Evolutionary conservation across 495 filamentous ascomycete species (phyloP), one percentile per base, ranked within the genome.

Genomic region (Hypomontagnella submonticulosa): DNA sequence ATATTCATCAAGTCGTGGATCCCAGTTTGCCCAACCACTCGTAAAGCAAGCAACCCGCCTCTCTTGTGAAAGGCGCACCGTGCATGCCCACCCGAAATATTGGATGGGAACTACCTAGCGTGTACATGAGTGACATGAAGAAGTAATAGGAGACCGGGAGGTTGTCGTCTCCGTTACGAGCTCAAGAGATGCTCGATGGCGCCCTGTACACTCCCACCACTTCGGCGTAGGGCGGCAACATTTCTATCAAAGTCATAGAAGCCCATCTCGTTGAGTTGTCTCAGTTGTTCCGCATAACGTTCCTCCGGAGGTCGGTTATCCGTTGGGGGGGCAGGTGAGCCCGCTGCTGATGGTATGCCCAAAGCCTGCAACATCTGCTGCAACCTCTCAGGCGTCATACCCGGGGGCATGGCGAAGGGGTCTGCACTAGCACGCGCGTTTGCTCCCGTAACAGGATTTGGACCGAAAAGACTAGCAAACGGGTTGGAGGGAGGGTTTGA

Each of bases 201-300:
- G 2, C 94, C 96, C 74, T 98, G 92, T 61, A 98, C 95, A 74
- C 91, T 97, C 5, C 96, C 96, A 0, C 96, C 96, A 56, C 90
- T 87, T 63, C 93, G 84, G 77, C 95, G 86, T 74, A 99, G 79
- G 13, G 96, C 96, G 66, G 88, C 86, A 36, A 99, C 86, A 64
- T 99, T 99, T 71, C 89, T 75, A 55, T 98, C 93, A 71, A 98
- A 98, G 66, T 99, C 95, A 73, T 87, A 96, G 75, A 99, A 98
- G 4, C 96, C 96, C 96, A 99, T 99, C 53, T 98, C 95, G 73
- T 99, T 98, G 63, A 99, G 78, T 73, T 97, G 94, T 44, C 92
- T 83, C 46, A 99, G 79, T 73, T 99, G 96, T 11, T 90, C 87
- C 5, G 89, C 92, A 63, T 96, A 99, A 63, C 91, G 81, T 72